Evolutionary conservation across 2,329 filamentous ascomycete species (phyloP).

Genomic region (Stromatinia cepivora): DNA sequence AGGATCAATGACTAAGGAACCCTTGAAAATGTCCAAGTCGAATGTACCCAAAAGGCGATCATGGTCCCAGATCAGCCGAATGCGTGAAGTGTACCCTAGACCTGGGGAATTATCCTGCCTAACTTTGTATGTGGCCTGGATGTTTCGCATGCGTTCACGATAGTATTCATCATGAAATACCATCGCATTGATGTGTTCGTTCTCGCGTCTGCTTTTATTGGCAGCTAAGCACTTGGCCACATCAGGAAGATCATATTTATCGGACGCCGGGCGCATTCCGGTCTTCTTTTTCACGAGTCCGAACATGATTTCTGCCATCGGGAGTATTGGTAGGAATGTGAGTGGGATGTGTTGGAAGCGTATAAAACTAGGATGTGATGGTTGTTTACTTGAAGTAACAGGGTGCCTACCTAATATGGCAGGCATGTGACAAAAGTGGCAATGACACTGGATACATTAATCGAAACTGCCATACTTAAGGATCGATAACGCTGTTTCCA

Average conservation of each 20-base stretch:
- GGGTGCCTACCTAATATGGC: neutral
- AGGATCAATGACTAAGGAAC: constrained; percentile 9
- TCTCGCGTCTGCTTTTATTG: constrained; percentile 9
- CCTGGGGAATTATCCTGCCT: neutral
- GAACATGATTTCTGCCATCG: too few relatives aligned
- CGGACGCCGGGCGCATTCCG: neutral
- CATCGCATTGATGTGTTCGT: constrained; percentile 6
- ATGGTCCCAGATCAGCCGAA: constrained; percentile 18
- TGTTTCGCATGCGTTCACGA: constrained; percentile 11
- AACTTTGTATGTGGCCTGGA: constrained; percentile 15
- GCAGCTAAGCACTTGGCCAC: neutral
- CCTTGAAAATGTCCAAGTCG: neutral
- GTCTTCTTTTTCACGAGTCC: neutral
- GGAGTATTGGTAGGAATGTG: too few relatives aligned
- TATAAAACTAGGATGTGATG: neutral
- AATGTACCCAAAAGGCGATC: constrained; percentile 13
- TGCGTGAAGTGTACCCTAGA: constrained; percentile 3
- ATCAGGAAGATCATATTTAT: neutral
- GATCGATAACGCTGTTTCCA: too few relatives aligned
- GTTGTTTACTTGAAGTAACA: neutral
- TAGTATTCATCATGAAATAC: constrained; percentile 7
- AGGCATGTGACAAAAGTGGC: neutral
- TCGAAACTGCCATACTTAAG: neutral
- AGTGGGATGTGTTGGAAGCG: neutral
- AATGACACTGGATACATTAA: neutral